A percentile compares a stretch with the other conserved stretches of the same genome.
phyloP scores from a whole-genome alignment of 306 rosid species.

The Quercus bicolor region DNA sequence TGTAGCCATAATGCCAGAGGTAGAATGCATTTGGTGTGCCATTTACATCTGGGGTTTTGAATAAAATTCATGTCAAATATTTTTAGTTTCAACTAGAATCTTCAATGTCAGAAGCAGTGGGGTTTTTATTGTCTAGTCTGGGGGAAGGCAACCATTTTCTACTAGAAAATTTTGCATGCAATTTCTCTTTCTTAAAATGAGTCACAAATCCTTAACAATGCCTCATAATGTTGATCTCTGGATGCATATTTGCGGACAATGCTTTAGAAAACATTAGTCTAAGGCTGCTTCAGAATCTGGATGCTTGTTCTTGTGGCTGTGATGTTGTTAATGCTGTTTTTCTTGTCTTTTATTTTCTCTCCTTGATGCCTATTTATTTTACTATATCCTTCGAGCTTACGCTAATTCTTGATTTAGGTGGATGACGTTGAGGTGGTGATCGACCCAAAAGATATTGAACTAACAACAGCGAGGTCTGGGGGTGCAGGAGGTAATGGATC shows the following conservation, averaged over 20 bases:
- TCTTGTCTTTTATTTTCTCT: conserved; percentile 5
- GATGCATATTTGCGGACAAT: not conserved
- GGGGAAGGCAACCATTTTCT: conserved; percentile 11
- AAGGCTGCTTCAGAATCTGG: not conserved
- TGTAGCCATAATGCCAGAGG: conserved; percentile 99
- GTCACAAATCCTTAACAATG: not conserved
- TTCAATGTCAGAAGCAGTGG: not conserved
- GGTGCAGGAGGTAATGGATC: conserved; percentile 96
- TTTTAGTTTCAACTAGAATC: not conserved
- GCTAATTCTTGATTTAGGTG: conserved; percentile 50
- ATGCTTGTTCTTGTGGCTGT: conserved; percentile 8
- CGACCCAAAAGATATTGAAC: conserved; percentile 95
- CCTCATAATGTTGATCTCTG: not conserved
- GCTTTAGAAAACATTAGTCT: not conserved
- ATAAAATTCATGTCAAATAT: not conserved
- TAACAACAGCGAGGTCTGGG: conserved; percentile 92
- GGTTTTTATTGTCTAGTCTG: conserved; percentile 10
- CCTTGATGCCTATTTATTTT: conserved; percentile 1
- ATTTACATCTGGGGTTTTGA: not conserved
- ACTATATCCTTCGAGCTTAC: conserved; percentile 14
- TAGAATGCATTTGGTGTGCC: conserved; percentile 31
- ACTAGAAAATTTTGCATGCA: not conserved
- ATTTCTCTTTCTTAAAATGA: not conserved
- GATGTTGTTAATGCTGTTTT: not conserved
- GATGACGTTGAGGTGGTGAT: conserved; percentile 95